phyloP scores from a whole-genome alignment of 495 filamentous ascomycete species.

The Viridothelium virens region DNA sequence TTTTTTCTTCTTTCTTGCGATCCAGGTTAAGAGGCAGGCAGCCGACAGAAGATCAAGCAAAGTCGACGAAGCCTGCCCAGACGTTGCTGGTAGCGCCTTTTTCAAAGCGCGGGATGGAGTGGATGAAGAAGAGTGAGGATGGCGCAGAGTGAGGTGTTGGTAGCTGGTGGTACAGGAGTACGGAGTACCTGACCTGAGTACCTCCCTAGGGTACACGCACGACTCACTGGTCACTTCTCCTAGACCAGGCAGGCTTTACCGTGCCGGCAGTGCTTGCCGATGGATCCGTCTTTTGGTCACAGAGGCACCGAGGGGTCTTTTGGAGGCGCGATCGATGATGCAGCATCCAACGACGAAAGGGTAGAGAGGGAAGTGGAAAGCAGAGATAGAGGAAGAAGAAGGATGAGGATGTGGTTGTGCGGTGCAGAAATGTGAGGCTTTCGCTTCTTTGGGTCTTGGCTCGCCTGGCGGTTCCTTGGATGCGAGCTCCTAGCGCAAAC shows the following conservation, averaged over 20 bases:
- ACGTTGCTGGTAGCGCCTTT: not conserved
- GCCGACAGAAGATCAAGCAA: not conserved
- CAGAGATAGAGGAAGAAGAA: not conserved
- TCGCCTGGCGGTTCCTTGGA: slow-evolving; percentile 3
- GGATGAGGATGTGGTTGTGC: not conserved
- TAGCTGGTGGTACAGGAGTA: not conserved
- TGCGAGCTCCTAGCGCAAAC: not conserved
- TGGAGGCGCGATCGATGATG: not conserved
- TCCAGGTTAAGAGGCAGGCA: not conserved
- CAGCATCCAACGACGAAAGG: not conserved
- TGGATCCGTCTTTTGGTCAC: not conserved
- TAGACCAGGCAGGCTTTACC: slow-evolving; percentile 1
- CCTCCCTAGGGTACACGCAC: not conserved
- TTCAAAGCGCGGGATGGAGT: not conserved
- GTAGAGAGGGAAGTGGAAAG: not conserved
- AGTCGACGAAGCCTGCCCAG: slow-evolving; percentile 1
- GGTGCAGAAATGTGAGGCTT: slow-evolving; percentile 8
- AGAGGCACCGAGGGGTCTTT: not conserved
- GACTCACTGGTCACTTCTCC: not conserved
- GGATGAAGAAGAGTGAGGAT: not conserved
- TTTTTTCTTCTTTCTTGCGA: not conserved
- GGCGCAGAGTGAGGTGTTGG: not conserved
- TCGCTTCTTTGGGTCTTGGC: not conserved
- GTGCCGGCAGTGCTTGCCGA: slow-evolving; percentile 11
- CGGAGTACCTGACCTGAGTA: not conserved